Base-by-base conservation (phyloP, 257 asterid genomes). In the Ilex asprella region DNA sequence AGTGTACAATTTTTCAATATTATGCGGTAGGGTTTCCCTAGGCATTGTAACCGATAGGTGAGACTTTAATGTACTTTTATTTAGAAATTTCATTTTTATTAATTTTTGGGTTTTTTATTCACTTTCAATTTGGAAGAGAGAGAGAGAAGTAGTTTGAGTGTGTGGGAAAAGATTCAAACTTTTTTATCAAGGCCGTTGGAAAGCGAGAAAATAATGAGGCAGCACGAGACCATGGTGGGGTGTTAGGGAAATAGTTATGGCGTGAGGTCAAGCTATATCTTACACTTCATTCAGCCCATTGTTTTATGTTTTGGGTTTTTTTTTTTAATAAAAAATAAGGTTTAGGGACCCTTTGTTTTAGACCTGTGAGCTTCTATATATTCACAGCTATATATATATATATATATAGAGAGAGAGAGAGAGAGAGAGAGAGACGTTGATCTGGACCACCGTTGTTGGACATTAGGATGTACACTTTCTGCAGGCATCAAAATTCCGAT, bases 401-500 rank as follows among this genome's bases (percentile, higher is more conserved):
- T 7, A 30, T 50, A 0, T 21, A 1, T 21, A 21, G 27, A 21
- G 27, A 21, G 27, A 21, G 27, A 21, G 27, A 21, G 27, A 35
- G 41, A 35, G 41, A 3, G 5, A 3, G 56, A 35, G 30, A 43
- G 55, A 66, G 76, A 76, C 49, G 81, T 64, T 71, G 78, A 67
- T 56, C 70, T 76, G 79, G 83, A 73, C 78, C 80, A 72, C 60
- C 60, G 43, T 68, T 76, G 77, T 81, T 79, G 87, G 76, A 77
- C 75, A 65, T 41, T 75, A 70, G 27, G 27, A 21, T 21, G 27
- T 21, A 21, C 27, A 21, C 27, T 21, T 21, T 21, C 27, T 21
- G 27, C 27, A 21, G 27, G 27, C 27, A 21, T 21, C 27, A 21
- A 21, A 21, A 21, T 21, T 21, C 1, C 27, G 27, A 21, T 21